Base-by-base conservation (phyloP, 2,329 filamentous ascomycete genomes). In the Trichophyton schoenleinii region DNA sequence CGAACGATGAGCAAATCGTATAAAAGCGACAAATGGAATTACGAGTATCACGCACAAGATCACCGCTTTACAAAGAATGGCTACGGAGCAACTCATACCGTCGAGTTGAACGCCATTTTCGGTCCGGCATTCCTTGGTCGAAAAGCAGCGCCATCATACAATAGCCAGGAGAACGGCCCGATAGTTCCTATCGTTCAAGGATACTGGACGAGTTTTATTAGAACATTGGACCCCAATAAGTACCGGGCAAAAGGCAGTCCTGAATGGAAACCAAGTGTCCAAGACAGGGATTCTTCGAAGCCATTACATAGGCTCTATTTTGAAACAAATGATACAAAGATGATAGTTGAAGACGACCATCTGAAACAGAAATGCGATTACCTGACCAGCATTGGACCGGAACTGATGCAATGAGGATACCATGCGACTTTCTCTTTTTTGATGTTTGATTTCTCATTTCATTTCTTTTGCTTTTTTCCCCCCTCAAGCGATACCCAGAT, bases 151-250 rank as follows among this genome's bases (percentile, higher is more conserved):
- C 68, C 68, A 1, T 85, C 81, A 55, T 89, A 89, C 66, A 70
- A 70, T 6, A 48, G 69, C 74, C 13, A 1, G 15, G 0, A 75
- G 2, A 89, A 90, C 65, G 79, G 75, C 1, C 68, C 69, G 0
- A 83, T 87, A 4, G 78, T 87, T 0, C 77, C 81, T 0, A 73
- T 87, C 0, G 80, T 87, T 31, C 85, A 89, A 68, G 80, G 78
- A 0, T 91, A 90, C 71, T 91, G 87, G 86, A 82, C 84, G 1
- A 88, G 84, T 65, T 91, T 91, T 69, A 83, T 91, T 63, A 75
- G 81, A 28, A 78, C 77, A 0, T 78, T 83, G 42, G 77, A 91
- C 70, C 88, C 88, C 0, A 91, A 91, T 68, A 75, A 67, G 15
- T 72, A 78, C 60, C 77, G 81, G 7, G 64, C 71, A 49, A 42